These are phyloP conservation scores for Penicillium salamii DNA, from an alignment of 495 filamentous ascomycete genomes.

Conservation along the genomic window DNA sequence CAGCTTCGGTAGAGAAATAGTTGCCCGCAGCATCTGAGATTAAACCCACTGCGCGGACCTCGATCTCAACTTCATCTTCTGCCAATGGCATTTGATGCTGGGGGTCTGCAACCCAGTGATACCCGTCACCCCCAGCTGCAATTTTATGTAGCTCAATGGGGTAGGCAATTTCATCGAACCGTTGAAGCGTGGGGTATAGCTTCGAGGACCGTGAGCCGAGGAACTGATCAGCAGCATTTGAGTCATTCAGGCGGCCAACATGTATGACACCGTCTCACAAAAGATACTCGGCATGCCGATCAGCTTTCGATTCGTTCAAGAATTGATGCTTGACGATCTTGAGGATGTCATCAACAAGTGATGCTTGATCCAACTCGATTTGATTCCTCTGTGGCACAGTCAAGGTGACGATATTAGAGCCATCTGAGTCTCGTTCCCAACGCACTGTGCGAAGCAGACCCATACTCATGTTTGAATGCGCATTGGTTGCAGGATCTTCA, in stretches of 20 bases:
- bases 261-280: conserved; percentile 23
- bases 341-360: conserved; percentile 2
- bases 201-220: conserved; percentile 10
- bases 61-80: conserved; percentile 13
- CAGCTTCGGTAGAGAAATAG: conserved; percentile 9
- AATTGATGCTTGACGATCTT: conserved; percentile 24
- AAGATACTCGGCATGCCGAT: conserved; percentile 25
- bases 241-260: conserved; percentile 24
- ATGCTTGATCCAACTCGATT: not conserved
- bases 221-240: conserved; percentile 18
- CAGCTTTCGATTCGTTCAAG: not conserved
- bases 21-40: not conserved
- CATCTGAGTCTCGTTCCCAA: conserved; percentile 27
- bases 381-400: conserved; percentile 7
- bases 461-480: conserved; percentile 15
- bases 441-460: conserved; percentile 26
- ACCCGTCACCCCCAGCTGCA: not conserved
- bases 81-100: not conserved
- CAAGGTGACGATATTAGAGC: conserved; percentile 23
- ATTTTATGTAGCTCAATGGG: conserved; percentile 8
- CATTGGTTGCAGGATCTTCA: not conserved
- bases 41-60: conserved; percentile 14
- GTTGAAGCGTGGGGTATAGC: not conserved
- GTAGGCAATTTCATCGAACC: conserved; percentile 2
- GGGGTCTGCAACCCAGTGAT: conserved; percentile 8